Conservation (phyloP, 2,329 filamentous ascomycete genomes). For the Leptodontidium sp. region DNA sequence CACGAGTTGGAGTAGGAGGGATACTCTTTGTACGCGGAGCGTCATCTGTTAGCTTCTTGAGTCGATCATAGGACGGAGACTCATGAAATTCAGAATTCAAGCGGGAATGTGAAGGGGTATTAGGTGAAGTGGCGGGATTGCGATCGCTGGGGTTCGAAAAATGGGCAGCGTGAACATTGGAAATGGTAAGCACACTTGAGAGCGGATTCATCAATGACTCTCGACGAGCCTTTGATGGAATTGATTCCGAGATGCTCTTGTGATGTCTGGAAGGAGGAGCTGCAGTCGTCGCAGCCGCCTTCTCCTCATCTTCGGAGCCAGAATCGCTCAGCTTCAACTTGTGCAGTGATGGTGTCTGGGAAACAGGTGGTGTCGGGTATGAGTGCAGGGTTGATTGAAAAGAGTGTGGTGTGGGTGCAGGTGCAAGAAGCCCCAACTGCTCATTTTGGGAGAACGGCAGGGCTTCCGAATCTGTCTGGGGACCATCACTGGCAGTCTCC, state of each 20-base stretch:
- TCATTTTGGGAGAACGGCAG: slow-evolving; percentile 38
- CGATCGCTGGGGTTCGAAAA: slow-evolving; percentile 72
- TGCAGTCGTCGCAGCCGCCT: slow-evolving; percentile 48
- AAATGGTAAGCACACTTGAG: slow-evolving; percentile 69
- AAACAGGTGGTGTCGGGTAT: slow-evolving; percentile 67
- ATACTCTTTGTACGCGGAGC: slow-evolving; percentile 81
- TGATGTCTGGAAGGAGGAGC: slow-evolving; percentile 47
- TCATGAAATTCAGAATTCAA: slow-evolving; percentile 56
- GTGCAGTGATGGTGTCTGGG: slow-evolving; percentile 55
- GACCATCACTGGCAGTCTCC: slow-evolving; percentile 38
- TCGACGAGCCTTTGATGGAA: slow-evolving; percentile 53
- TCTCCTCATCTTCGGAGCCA: slow-evolving; percentile 49
- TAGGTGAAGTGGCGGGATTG: slow-evolving; percentile 59
- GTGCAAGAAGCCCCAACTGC: slow-evolving; percentile 38
- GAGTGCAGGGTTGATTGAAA: slow-evolving; percentile 45
- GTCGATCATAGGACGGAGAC: slow-evolving; percentile 71
- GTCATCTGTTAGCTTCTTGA: slow-evolving; percentile 90
- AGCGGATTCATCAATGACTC: slow-evolving; percentile 63
- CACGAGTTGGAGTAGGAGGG: slow-evolving; percentile 87
- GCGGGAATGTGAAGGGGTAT: slow-evolving; percentile 59
- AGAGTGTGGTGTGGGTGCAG: slow-evolving; percentile 33
- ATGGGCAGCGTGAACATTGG: slow-evolving; percentile 70
- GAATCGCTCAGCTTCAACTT: slow-evolving; percentile 53
- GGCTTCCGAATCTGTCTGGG: slow-evolving; percentile 38
- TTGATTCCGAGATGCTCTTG: slow-evolving; percentile 55